Evolutionary conservation across 2,329 filamentous ascomycete species (phyloP), one percentile per base, ranked within the genome.

Genomic region (Aureobasidium sp.): DNA sequence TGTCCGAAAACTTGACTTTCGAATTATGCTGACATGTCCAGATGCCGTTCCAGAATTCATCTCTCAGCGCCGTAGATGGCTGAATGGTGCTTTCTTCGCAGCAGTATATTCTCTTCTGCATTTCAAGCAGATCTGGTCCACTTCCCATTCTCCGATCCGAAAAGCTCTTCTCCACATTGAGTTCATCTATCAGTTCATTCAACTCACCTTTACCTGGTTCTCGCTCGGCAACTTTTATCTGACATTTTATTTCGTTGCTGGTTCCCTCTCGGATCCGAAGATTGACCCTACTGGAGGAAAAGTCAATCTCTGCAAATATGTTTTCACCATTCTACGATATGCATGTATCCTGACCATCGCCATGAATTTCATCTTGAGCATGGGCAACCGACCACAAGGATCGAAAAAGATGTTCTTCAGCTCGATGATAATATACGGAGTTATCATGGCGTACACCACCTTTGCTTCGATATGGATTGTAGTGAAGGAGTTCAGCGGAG

Each of bases 1-100:
- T n/a, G 6, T 39, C 14, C 14, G 27, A 39, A 9, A 44, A 45
- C 9, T 8, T 10, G 2, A 34, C 3, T n/a, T 16, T 3, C 13
- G 29, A 21, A 48, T 27, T 45, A 42, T 51, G 16, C 39, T 44
- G 25, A 5, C 5, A 25, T 53, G 2, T n/a, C 0, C 69, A 90
- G 94, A 99, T 74, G 77, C 90, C 10, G 90, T 99, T 2, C 92
- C 95, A 1, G 94, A 99, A 69, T 99, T 99, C 71, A 92, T 99
- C 70, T 97, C 92, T 0, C 94, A 99, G 72, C 88, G 94, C 71
- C 86, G 94, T 72, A 85, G 94, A 75, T 99, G 94, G 94, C 86
- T 99, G 64, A 99, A 99, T 73, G 94, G 94, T 71, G 94, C 94
- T 67, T 99, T 99, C 79, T 99, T 99, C 73, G 95, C 94, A 0